phyloP scores from a whole-genome alignment of 352 stramenopile genomes.

The Phytophthora citrophthora region DNA sequence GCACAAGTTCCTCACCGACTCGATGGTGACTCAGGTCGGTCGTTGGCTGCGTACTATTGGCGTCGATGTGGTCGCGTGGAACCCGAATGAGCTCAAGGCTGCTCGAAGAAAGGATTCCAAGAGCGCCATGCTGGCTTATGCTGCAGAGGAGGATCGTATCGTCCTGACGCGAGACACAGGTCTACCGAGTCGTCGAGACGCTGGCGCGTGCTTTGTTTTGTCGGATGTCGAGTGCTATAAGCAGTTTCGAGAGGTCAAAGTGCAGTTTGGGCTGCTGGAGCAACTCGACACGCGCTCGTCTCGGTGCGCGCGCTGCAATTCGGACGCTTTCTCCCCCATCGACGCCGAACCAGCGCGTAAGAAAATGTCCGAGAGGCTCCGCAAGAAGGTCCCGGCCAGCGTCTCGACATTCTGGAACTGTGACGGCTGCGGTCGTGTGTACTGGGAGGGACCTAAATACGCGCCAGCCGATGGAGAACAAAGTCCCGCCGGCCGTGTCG shows the following conservation, averaged over 20 bases:
- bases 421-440: constrained; percentile 60
- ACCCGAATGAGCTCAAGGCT: constrained; percentile 14
- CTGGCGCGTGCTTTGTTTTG: constrained; percentile 62
- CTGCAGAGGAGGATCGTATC: constrained; percentile 49
- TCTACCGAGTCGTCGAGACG: constrained; percentile 46
- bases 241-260: constrained; percentile 66
- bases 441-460: constrained; percentile 83
- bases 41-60: constrained; percentile 78
- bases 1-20: constrained; percentile 76
- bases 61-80: constrained; percentile 73
- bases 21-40: constrained; percentile 74
- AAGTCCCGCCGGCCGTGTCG: constrained; percentile 14
- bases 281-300: constrained; percentile 42
- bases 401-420: constrained; percentile 61
- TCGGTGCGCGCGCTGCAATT: constrained; percentile 59
- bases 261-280: constrained; percentile 50
- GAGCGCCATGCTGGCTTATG: constrained; percentile 38
- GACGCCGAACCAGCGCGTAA: constrained; percentile 32
- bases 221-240: constrained; percentile 54
- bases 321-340: constrained; percentile 44
- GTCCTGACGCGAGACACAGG: constrained; percentile 57
- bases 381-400: constrained; percentile 35
- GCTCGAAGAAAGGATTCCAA: constrained; percentile 23
- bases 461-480: constrained; percentile 24
- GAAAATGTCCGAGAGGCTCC: constrained; percentile 32